Percentiles rank a stretch among this genome's conserved stretches.
Evolutionary conservation across 1,284 basidiomycete species (phyloP).

Genomic region (Rhizoctonia solani): DNA sequence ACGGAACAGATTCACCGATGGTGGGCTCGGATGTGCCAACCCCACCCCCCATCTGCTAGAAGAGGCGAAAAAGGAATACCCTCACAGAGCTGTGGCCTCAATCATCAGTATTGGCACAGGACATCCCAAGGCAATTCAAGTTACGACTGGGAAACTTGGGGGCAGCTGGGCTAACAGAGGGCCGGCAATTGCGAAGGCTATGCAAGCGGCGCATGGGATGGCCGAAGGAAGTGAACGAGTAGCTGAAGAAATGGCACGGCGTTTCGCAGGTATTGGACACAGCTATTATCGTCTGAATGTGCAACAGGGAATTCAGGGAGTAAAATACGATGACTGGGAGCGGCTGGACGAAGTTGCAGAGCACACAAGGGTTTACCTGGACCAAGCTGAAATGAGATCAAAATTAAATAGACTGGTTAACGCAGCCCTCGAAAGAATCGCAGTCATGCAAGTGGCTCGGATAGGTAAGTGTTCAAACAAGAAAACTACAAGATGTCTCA

Average conservation of each 20-base stretch:
- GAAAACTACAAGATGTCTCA: too few species aligned
- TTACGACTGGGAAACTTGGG: background rate
- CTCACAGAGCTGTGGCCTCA: background rate
- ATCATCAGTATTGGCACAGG: constrained; percentile 5
- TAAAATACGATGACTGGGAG: background rate
- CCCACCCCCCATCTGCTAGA: background rate
- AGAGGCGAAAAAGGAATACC: background rate
- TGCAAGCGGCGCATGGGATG: background rate
- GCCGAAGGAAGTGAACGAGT: constrained; percentile 1
- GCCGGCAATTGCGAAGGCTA: background rate
- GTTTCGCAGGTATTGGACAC: background rate
- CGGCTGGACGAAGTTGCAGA: background rate
- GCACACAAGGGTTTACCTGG: constrained; percentile 4
- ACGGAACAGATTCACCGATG: background rate
- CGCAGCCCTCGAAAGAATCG: background rate
- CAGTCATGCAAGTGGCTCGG: background rate
- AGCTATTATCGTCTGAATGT: constrained; percentile 3
- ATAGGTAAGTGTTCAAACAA: background rate
- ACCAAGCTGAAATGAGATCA: background rate
- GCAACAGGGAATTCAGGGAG: background rate
- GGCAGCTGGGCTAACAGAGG: background rate
- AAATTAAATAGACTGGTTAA: background rate
- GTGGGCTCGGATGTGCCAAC: background rate
- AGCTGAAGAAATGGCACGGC: constrained; percentile 1
- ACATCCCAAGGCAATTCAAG: background rate